Base-by-base conservation (phyloP, 805 yeast genomes). In the Tetrapisispora taiwanensis region DNA sequence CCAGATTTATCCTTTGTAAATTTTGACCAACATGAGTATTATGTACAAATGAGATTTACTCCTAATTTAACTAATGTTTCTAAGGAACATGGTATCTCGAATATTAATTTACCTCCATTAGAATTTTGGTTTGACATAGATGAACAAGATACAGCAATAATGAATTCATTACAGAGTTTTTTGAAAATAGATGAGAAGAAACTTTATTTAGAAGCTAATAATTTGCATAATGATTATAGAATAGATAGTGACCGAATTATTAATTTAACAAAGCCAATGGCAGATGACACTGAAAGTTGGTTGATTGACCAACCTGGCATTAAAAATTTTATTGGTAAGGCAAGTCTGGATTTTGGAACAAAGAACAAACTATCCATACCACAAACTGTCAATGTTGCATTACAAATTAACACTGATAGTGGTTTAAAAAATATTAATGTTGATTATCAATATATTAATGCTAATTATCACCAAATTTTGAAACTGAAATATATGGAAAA, bases 301-400 rank as follows among this genome's bases (percentile, higher is more conserved):
- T 55, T 53, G 53, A 24, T 53, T 50, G 53, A 50, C 15, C 78
- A 74, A 53, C 72, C 72, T 1, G 76, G 74, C 2, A 47, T 74
- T n/a, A 56, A 53, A 36, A 48, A 54, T 20, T 74, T 72, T 48
- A 62, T 75, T 45, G 46, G 49, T 3, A 38, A 47, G 12, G 45
- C 56, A 7, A 45, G 45, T 17, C 45, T 56, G 14, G 37, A 51
- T 24, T 54, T 53, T 44, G 44, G 42, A 19, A 46, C 45, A 14
- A 49, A 41, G 15, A 47, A 46, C 31, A 51, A 44, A 18, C 38
- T 52, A 6, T 26, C 30, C 9, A 41, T 56, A 3, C 41, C 30
- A 50, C 53, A 28, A 47, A 43, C 30, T 8, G n/a, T 43, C 4
- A 17, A 17, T n/a, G 35, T 54, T 22, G 46, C 48, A 12, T 27